Percentiles rank a stretch among this genome's conserved stretches.
These are phyloP conservation scores for Penicillium brasilianum DNA, from an alignment of 2,329 filamentous ascomycete species.

Conservation along the genomic window DNA sequence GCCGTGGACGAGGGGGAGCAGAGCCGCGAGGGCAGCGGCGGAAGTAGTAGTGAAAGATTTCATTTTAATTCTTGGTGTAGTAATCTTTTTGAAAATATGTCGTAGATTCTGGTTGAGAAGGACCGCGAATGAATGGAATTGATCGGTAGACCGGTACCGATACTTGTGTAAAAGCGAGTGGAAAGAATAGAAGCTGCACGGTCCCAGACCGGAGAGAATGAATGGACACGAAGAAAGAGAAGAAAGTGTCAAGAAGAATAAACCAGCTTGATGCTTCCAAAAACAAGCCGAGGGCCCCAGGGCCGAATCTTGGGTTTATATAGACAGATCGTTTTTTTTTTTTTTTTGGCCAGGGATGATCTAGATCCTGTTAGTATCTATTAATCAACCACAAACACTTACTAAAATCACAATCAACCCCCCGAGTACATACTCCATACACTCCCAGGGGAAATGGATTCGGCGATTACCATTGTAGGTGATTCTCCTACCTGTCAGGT, in stretches of 20 bases:
- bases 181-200: constrained; percentile 20
- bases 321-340: constrained; percentile 3
- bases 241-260: constrained; percentile 24
- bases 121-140: constrained; percentile 23
- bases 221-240: constrained; percentile 23
- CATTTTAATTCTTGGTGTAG: constrained; percentile 40
- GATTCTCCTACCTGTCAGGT: constrained; percentile 13
- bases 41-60: constrained; percentile 50
- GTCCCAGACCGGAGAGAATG: constrained; percentile 30
- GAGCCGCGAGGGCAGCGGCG: constrained; percentile 47
- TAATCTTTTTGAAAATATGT: background rate
- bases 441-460: background rate
- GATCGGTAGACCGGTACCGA: constrained; percentile 30
- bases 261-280: constrained; percentile 22
- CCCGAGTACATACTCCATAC: background rate
- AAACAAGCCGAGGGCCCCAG: constrained; percentile 4
- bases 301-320: constrained; percentile 17
- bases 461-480: constrained; percentile 2
- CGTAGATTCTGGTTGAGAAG: background rate
- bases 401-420: background rate
- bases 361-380: constrained; percentile 11
- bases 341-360: constrained; percentile 1
- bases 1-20: constrained; percentile 55
- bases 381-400: constrained; percentile 27
- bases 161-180: constrained; percentile 17